Evolutionary conservation across 495 filamentous ascomycete species (phyloP).

Genomic region (Penicillium odoratum): DNA sequence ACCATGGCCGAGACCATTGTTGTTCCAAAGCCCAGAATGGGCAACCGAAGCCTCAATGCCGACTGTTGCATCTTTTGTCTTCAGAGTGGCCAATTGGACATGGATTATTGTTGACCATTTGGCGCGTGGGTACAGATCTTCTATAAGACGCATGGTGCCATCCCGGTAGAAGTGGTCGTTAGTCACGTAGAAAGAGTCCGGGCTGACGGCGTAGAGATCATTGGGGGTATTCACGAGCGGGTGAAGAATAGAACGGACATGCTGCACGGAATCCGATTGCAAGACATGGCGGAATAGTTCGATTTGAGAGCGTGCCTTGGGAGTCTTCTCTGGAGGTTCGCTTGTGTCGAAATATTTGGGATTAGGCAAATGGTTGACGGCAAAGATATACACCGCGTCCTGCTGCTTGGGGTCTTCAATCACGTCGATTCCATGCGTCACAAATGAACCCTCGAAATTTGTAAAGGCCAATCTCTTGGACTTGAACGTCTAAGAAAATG

Average conservation of each 20-base stretch:
- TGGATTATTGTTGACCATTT: conserved; percentile 41
- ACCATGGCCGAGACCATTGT: conserved; percentile 60
- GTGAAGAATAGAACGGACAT: conserved; percentile 47
- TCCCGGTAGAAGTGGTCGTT: conserved; percentile 60
- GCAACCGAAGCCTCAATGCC: conserved; percentile 48
- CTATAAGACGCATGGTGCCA: conserved; percentile 45
- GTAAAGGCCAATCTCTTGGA: conserved; percentile 48
- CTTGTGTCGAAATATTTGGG: conserved; percentile 28
- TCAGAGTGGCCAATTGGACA: conserved; percentile 27
- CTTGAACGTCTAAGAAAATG: conserved; percentile 46
- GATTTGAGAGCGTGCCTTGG: conserved; percentile 51
- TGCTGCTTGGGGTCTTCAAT: conserved; percentile 43
- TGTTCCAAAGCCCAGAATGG: conserved; percentile 44
- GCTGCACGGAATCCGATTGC: conserved; percentile 26
- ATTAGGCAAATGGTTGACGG: conserved; percentile 58
- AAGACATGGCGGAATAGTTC: conserved; percentile 60
- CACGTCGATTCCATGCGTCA: conserved; percentile 63
- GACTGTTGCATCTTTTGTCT: conserved; percentile 15
- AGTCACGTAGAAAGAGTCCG: conserved; percentile 55
- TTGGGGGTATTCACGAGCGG: conserved; percentile 58
- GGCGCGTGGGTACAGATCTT: conserved; percentile 39
- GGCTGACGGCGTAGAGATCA: conserved; percentile 52
- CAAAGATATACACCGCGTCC: conserved; percentile 58
- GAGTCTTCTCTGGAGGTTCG: conserved; percentile 14
- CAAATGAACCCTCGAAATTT: conserved; percentile 53